Base-by-base conservation (phyloP, 805 yeast species). In the Hanseniaspora taiwanica region DNA sequence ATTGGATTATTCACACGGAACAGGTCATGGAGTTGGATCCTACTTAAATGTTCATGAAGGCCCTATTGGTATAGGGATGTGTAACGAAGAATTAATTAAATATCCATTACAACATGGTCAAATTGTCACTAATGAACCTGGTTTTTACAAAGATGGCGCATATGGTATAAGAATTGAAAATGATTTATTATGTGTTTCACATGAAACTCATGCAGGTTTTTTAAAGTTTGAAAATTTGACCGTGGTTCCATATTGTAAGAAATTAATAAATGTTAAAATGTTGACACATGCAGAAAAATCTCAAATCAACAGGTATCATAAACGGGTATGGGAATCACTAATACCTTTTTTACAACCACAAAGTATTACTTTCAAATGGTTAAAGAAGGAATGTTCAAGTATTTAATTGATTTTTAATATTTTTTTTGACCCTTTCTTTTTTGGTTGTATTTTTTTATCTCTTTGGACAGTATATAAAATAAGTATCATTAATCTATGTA, bases 1-100 rank as follows among this genome's bases (percentile, higher is more conserved):
- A 0, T 64, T 84, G 37, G 91, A 83, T 56, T 91, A 82, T 56
- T 74, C 78, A 46, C 98, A 91, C 59, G 97, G 98, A 8, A 85
- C 97, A 0, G 96, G 97, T 2, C 98, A 91, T 59, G 98, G 98
- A 4, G 81, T 91, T n/a, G 97, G 96, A 2, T 71, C 87, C 17
- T 89, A 71, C 55, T 74, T 93, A 36, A 80, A 81, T 56, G 97
- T 91, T 14, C 98, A 91, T 57, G 96, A 93, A 54, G 91, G 93
- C 0, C 97, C 97, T 1, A 71, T 89, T 41, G 94, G 87, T 13
- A 76, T 91, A 44, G 83, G 81, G 43, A 60, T 65, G 20, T 63
- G 69, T 13, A 36, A 36, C 14, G 20, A 9, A 2, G 35, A 21
- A n/a, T 61, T 72, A 20, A 61, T 65, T 25, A 65, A 71, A 8